A percentile compares a stretch with the other conserved stretches of the same genome.
These are phyloP conservation scores for Zymoseptoria passerinii DNA, from an alignment of 2,329 filamentous ascomycete genomes.

Conservation along the genomic window DNA sequence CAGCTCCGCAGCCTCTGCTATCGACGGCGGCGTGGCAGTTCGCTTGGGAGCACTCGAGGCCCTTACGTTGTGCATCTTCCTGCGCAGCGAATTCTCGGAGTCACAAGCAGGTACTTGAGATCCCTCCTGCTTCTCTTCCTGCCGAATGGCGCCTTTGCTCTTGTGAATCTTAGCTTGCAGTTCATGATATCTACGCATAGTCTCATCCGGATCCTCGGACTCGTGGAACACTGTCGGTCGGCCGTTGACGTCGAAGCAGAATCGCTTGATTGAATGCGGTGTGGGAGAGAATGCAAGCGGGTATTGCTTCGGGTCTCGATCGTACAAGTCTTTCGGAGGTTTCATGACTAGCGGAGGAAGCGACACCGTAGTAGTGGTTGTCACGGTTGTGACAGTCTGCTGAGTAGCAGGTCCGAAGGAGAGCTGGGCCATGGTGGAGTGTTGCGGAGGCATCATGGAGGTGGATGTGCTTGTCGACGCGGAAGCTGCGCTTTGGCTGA, in stretches of 20 bases:
- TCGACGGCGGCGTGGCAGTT: conserved; percentile 45
- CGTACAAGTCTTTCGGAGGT: conserved; percentile 59
- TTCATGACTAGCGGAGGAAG: conserved; percentile 79
- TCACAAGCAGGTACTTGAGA: conserved; percentile 20
- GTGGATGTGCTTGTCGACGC: conserved; percentile 13
- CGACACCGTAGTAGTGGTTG: conserved; percentile 72
- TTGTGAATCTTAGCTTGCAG: conserved; percentile 22
- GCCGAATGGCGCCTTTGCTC: conserved; percentile 23
- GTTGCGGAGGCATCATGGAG: conserved; percentile 20
- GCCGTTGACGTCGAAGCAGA: conserved; percentile 64
- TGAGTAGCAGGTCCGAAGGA: conserved; percentile 56
- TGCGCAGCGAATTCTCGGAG: conserved; percentile 9
- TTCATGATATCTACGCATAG: conserved; percentile 39
- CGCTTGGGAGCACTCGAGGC: conserved; percentile 35
- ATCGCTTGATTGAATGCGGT: conserved; percentile 66
- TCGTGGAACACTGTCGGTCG: conserved; percentile 55
- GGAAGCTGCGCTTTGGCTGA: conserved; percentile 6
- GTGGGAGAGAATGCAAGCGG: conserved; percentile 77
- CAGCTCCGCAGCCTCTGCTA: conserved; percentile 46
- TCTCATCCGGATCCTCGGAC: conserved; percentile 48
- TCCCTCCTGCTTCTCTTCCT: conserved; percentile 20
- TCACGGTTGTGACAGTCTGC: conserved; percentile 72
- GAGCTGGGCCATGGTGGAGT: conserved; percentile 48
- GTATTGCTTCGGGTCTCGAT: conserved; percentile 81
- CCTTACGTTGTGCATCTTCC: conserved; percentile 20